Evolutionary conservation across 2,329 filamentous ascomycete genomes (phyloP).

Genomic region (Pleurostoma richardsiae): DNA sequence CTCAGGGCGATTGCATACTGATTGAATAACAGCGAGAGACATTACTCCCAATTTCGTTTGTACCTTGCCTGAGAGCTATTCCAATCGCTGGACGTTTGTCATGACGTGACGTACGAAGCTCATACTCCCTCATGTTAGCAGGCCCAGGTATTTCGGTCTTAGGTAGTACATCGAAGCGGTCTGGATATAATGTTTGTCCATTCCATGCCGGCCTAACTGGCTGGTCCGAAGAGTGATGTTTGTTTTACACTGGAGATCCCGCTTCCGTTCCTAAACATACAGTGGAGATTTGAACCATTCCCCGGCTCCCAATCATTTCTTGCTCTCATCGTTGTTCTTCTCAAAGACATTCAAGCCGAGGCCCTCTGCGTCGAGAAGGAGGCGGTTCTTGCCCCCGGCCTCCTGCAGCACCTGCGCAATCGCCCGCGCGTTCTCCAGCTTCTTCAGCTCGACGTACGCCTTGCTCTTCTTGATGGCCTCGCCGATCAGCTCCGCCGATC

Average conservation of each 20-base stretch:
- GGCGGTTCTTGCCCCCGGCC: constrained; percentile 80
- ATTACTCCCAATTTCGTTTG: too few species aligned
- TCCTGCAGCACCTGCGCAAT: constrained; percentile 90
- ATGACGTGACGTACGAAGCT: too few species aligned
- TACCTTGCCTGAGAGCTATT: too few species aligned
- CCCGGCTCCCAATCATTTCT: constrained; percentile 32
- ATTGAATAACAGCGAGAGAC: too few species aligned
- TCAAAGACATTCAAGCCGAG: constrained; percentile 84
- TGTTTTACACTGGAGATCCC: constrained; percentile 18
- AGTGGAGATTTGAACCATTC: constrained; percentile 25
- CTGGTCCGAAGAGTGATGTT: not conserved
- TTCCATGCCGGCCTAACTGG: too few species aligned
- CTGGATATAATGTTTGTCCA: too few species aligned
- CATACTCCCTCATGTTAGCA: too few species aligned
- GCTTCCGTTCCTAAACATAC: constrained; percentile 21
- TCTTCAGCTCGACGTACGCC: constrained; percentile 93
- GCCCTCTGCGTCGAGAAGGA: constrained; percentile 88
- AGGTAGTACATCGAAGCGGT: too few species aligned
- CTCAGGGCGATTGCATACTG: too few species aligned
- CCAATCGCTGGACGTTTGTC: too few species aligned
- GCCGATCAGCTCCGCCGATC: constrained; percentile 95
- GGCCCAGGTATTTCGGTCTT: too few species aligned
- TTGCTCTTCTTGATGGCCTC: constrained; percentile 99
- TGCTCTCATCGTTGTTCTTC: constrained; percentile 32
- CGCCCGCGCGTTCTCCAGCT: constrained; percentile 90